Evolutionary conservation across 2,329 filamentous ascomycete genomes (phyloP).

Genomic region (Fusarium denticulatum): DNA sequence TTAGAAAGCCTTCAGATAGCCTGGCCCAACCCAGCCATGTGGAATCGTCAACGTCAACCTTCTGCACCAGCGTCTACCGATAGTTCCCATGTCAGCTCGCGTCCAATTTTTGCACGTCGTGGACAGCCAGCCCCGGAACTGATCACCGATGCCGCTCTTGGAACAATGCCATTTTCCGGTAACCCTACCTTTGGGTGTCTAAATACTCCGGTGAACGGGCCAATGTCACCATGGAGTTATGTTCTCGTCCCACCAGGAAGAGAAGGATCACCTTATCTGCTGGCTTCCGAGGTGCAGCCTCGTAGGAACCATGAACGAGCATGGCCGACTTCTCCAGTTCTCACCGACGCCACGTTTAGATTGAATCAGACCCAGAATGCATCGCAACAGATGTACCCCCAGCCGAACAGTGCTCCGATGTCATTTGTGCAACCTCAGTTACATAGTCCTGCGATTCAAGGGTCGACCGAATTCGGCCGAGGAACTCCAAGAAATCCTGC

Average conservation of each 20-base stretch:
- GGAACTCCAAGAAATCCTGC: slow-evolving; percentile 7
- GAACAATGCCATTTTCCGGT: neutral
- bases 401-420: slow-evolving; percentile 36
- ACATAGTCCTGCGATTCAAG: slow-evolving; percentile 21
- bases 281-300: slow-evolving; percentile 53
- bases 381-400: slow-evolving; percentile 51
- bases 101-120: neutral
- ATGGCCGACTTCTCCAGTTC: slow-evolving; percentile 22
- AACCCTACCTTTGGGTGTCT: neutral
- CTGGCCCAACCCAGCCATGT: slow-evolving; percentile 81
- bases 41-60: slow-evolving; percentile 53
- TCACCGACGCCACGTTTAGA: slow-evolving; percentile 13
- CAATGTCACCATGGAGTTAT: neutral
- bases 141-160: too few relatives aligned
- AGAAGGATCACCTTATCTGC: slow-evolving; percentile 44
- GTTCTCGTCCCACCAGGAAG: neutral
- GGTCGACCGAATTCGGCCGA: slow-evolving; percentile 9
- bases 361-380: slow-evolving; percentile 50
- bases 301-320: slow-evolving; percentile 51
- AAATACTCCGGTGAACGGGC: neutral
- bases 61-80: slow-evolving; percentile 19
- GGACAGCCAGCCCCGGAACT: neutral
- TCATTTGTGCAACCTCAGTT: slow-evolving; percentile 21
- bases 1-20: slow-evolving; percentile 79
- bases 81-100: slow-evolving; percentile 51